phyloP scores from a whole-genome alignment of 2,329 filamentous ascomycete species.

The Amauroascus niger region DNA sequence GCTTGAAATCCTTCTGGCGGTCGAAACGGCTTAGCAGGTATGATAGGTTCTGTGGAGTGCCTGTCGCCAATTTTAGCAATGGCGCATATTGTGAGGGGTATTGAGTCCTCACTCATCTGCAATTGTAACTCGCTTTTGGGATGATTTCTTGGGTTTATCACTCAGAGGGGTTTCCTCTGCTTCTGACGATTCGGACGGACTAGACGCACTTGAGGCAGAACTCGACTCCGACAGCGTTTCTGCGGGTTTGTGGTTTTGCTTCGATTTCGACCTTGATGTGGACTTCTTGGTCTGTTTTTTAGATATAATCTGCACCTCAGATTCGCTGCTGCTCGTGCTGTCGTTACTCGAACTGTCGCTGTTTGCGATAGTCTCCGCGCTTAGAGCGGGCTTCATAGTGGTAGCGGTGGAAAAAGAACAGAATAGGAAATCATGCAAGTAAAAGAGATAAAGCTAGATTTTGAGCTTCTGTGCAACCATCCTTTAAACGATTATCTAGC shows the following conservation, averaged over 20 bases:
- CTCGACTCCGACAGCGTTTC: not conserved
- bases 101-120: conserved; percentile 9
- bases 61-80: conserved; percentile 3
- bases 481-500: not conserved
- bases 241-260: not conserved
- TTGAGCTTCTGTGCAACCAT: not conserved
- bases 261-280: conserved; percentile 17
- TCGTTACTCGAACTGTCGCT: conserved; percentile 18
- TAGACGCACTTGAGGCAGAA: not conserved
- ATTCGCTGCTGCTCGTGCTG: conserved; percentile 23
- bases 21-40: conserved; percentile 30
- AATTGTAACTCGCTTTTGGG: conserved; percentile 13
- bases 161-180: not conserved
- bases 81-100: not conserved
- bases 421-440: not conserved
- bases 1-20: conserved; percentile 37
- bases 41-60: not conserved
- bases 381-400: conserved; percentile 15
- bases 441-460: not conserved
- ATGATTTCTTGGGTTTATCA: conserved; percentile 4
- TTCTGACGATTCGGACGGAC: conserved; percentile 11
- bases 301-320: conserved; percentile 10
- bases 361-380: conserved; percentile 19
- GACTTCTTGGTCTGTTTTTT: conserved; percentile 10
- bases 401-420: not conserved